These are phyloP conservation scores for Cladosporium sp. DNA, from an alignment of 2,329 filamentous ascomycete species.

Conservation along the genomic window DNA sequence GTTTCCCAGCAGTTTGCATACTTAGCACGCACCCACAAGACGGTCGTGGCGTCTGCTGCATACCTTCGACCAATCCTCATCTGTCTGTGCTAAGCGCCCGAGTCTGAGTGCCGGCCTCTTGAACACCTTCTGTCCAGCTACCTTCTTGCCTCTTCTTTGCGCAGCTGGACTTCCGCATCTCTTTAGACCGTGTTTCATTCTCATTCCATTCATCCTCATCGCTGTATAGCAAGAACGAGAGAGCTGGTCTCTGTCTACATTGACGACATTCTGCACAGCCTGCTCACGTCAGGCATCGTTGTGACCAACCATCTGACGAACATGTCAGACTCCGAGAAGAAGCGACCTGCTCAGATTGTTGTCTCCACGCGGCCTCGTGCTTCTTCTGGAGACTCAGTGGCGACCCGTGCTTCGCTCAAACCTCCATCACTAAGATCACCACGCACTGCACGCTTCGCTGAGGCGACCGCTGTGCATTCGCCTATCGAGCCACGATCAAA, in stretches of 20 bases:
- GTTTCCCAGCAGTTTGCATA: neutral
- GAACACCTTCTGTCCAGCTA: slow-evolving; percentile 16
- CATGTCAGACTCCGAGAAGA: slow-evolving; percentile 46
- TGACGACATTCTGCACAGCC: slow-evolving; percentile 17
- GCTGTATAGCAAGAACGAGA: slow-evolving; percentile 17
- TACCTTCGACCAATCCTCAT: slow-evolving; percentile 14
- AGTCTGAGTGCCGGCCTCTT: slow-evolving; percentile 18
- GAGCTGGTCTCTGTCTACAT: slow-evolving; percentile 32
- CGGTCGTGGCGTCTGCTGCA: slow-evolving; percentile 8
- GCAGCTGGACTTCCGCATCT: slow-evolving; percentile 15
- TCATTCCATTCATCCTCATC: slow-evolving; percentile 1
- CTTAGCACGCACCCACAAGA: slow-evolving; percentile 2
- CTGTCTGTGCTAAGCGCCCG: slow-evolving; percentile 24
- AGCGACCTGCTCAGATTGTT: slow-evolving; percentile 35
- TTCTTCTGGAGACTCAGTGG: slow-evolving; percentile 29
- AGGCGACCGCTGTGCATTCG: slow-evolving; percentile 75
- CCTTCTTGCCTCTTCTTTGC: slow-evolving; percentile 16
- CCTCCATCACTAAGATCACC: slow-evolving; percentile 43
- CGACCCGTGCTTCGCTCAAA: slow-evolving; percentile 22
- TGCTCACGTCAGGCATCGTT: slow-evolving; percentile 27
- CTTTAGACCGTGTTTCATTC: slow-evolving; percentile 14
- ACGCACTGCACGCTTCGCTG: slow-evolving; percentile 73
- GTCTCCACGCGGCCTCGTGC: slow-evolving; percentile 37
- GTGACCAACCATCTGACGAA: slow-evolving; percentile 33
- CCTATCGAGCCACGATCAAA: slow-evolving; percentile 61